A percentile compares a stretch with the other conserved stretches of the same genome.
Evolutionary conservation across 345 rosid genomes (phyloP).

Genomic region (Lepidium sativum): DNA sequence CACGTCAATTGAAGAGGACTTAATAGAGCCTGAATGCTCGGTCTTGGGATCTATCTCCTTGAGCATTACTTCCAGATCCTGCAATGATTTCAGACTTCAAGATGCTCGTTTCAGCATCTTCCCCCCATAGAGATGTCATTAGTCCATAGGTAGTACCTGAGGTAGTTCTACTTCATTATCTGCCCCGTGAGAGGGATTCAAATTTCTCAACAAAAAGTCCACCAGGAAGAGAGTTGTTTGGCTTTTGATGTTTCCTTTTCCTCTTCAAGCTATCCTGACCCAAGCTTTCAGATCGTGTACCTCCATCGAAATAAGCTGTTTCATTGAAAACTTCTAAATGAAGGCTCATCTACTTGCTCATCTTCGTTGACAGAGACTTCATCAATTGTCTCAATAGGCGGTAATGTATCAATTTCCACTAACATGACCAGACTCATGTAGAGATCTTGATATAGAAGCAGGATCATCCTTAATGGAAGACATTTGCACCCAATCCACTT

Average conservation of each 20-base stretch:
- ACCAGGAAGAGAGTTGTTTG: constrained; percentile 20
- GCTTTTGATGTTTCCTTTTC: constrained; percentile 18
- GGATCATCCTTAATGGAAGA: background rate
- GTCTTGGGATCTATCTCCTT: background rate
- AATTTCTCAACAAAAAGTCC: background rate
- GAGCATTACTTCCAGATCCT: constrained; percentile 8
- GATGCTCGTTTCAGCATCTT: constrained; percentile 1
- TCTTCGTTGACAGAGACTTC: constrained; percentile 18
- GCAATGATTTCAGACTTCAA: constrained; percentile 5
- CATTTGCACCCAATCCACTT: constrained; percentile 2
- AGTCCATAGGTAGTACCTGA: background rate
- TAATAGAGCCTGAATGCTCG: constrained; percentile 7
- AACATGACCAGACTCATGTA: constrained; percentile 9
- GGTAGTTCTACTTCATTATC: constrained; percentile 18
- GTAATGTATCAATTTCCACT: background rate
- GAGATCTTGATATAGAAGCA: constrained; percentile 19
- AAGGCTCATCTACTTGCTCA: constrained; percentile 23
- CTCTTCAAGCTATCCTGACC: constrained; percentile 12
- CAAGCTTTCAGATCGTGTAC: constrained; percentile 31
- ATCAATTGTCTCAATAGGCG: background rate
- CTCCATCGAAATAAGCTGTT: constrained; percentile 21
- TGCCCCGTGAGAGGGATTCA: constrained; percentile 6
- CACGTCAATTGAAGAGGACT: constrained; percentile 7
- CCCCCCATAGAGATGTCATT: constrained; percentile 7
- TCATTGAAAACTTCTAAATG: constrained; percentile 24